A percentile compares a stretch with the other conserved stretches of the same genome.
phyloP scores from a whole-genome alignment of 345 rosid species.

The Syzygium aromaticum region DNA sequence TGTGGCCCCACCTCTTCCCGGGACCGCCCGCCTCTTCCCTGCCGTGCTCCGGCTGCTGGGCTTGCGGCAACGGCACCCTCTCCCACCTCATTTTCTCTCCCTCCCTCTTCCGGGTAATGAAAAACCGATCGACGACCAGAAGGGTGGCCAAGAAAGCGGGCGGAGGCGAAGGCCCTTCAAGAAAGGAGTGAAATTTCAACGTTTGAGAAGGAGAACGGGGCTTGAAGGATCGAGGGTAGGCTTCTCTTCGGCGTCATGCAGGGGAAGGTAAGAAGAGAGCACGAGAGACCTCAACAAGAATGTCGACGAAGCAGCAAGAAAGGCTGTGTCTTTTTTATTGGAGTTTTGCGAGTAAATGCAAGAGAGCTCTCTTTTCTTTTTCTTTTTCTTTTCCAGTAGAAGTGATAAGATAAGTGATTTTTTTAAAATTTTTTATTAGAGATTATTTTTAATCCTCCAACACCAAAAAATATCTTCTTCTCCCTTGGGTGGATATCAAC shows the following conservation, averaged over 20 bases:
- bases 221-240: not conserved
- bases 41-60: conserved; percentile 23
- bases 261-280: not conserved
- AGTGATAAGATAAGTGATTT: not conserved
- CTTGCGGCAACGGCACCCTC: conserved; percentile 23
- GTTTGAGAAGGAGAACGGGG: not conserved
- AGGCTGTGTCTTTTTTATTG: not conserved
- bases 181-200: not conserved
- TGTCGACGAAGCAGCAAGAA: not conserved
- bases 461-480: too few relatives aligned
- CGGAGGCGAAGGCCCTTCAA: not conserved
- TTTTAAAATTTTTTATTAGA: not conserved
- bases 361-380: not conserved
- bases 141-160: not conserved
- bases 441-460: not conserved
- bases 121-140: not conserved
- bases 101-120: not conserved
- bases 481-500: too few relatives aligned
- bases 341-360: not conserved
- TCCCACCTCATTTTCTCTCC: conserved; percentile 63
- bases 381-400: not conserved
- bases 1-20: conserved; percentile 97
- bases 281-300: not conserved
- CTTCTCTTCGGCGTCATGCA: not conserved
- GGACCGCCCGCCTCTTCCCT: conserved; percentile 37